Conservation (phyloP, 164 flowering plant species). For the Sedum album region DNA sequence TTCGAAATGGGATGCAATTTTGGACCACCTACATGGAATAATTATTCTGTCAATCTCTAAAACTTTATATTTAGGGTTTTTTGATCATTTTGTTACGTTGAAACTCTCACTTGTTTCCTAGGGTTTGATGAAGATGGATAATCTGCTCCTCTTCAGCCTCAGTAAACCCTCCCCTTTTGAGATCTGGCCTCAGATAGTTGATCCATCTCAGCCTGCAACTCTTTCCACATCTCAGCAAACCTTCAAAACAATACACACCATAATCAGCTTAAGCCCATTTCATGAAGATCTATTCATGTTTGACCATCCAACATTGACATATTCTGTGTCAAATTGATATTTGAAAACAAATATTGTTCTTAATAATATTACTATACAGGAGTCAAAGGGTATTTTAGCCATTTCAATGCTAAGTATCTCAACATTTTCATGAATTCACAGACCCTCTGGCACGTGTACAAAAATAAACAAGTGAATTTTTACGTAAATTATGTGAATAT, state of each 20-base stretch:
- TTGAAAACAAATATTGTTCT: too few species aligned
- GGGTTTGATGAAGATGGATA: conserved; percentile 56
- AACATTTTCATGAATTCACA: not conserved
- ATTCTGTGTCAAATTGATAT: not conserved
- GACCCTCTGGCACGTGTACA: not conserved
- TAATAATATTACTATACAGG: too few species aligned
- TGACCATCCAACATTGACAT: not conserved
- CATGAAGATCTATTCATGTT: not conserved
- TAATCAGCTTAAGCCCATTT: not conserved
- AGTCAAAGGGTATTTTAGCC: not conserved
- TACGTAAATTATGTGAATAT: not conserved
- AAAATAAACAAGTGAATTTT: not conserved
- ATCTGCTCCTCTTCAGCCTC: conserved; percentile 60
- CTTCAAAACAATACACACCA: conserved; percentile 23
- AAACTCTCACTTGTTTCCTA: conserved; percentile 47
- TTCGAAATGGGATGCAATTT: conserved; percentile 63
- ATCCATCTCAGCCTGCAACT: conserved; percentile 81
- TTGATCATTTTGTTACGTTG: not conserved
- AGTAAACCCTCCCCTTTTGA: conserved; percentile 58
- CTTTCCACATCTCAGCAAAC: conserved; percentile 73
- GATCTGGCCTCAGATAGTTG: conserved; percentile 71
- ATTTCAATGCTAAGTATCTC: not conserved
- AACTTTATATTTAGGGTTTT: not conserved
- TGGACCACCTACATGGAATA: conserved; percentile 48
- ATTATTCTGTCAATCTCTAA: not conserved